Percentiles rank a stretch among this genome's conserved stretches.
These are phyloP conservation scores for Ustilago tritici DNA, from an alignment of 1,284 basidiomycete genomes.

Conservation along the genomic window DNA sequence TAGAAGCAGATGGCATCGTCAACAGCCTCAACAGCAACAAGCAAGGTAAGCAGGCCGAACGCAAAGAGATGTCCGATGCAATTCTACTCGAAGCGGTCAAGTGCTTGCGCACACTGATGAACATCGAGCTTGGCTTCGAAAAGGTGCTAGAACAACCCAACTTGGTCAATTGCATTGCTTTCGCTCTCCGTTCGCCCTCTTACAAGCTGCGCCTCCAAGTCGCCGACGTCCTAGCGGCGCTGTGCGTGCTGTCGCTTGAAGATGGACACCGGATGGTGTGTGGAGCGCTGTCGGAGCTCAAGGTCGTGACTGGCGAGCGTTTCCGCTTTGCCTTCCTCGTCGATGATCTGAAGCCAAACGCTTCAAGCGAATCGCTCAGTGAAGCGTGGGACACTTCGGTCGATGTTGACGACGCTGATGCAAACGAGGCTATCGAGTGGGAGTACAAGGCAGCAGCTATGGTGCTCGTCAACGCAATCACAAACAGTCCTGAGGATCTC, in stretches of 20 bases:
- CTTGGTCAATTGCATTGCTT: slow-evolving; percentile 80
- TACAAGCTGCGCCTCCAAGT: slow-evolving; percentile 79
- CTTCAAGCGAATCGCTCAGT: slow-evolving; percentile 69
- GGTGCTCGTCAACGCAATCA: slow-evolving; percentile 81
- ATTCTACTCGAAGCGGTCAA: slow-evolving; percentile 73
- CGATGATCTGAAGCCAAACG: slow-evolving; percentile 74
- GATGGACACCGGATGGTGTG: slow-evolving; percentile 82
- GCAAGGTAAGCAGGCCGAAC: slow-evolving; percentile 32
- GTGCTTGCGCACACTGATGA: slow-evolving; percentile 83
- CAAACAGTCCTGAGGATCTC: slow-evolving; percentile 80
- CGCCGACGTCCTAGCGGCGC: slow-evolving; percentile 83
- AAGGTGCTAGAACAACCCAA: slow-evolving; percentile 77
- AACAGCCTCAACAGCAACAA: slow-evolving; percentile 14
- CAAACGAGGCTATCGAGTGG: slow-evolving; percentile 74
- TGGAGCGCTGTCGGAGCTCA: slow-evolving; percentile 82
- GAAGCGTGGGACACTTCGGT: slow-evolving; percentile 69
- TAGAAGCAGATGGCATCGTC: slow-evolving; percentile 47
- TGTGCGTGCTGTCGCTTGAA: slow-evolving; percentile 80
- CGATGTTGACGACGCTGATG: slow-evolving; percentile 29
- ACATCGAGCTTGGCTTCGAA: slow-evolving; percentile 84
- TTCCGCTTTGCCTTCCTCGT: slow-evolving; percentile 86
- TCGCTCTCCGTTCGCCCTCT: slow-evolving; percentile 76
- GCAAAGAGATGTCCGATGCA: slow-evolving; percentile 60
- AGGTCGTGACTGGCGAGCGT: slow-evolving; percentile 77
- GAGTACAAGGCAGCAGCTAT: slow-evolving; percentile 82